Base-by-base conservation (phyloP, 2,329 filamentous ascomycete species). In the Aaosphaeria arxii region DNA sequence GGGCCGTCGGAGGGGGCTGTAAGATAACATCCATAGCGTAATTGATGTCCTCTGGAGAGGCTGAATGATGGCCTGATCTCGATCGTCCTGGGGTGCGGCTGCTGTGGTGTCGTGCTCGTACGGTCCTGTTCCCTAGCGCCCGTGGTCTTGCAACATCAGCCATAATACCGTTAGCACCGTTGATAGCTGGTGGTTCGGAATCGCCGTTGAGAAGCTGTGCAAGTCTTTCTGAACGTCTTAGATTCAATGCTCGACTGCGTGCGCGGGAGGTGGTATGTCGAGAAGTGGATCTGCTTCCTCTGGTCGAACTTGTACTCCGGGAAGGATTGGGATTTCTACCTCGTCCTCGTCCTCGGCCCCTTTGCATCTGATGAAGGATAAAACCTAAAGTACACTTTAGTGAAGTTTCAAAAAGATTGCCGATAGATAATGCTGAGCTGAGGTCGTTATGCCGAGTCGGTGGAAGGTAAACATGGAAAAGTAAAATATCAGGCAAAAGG, bases 11-110 rank as follows among this genome's bases (percentile, higher is more conserved):
- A 2, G 67, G 67, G 5, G 68, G 68, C 46, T 71, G 68, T 11
- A 70, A 61, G 11, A 70, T 52, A 32, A 71, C 64, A 45, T 71
- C 68, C 68, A 71, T 71, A 44, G 55, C 61, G 61, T 70, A 71
- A 24, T 56, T 52, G 17, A 66, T 66, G 11, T 66, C 63, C 38
- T 62, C 61, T 44, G 61, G 57, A 7, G 63, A 60, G 42, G 54
- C 32, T 7, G 58, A 55, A 41, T 55, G 51, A 33, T 58, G 59
- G 30, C 50, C 56, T 33, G 62, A 56, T 52, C 62, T 59, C 49
- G 63, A 59, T 40, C 58, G 58, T 41, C 50, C 55, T 42, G 54
- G 53, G 30, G 49, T 53, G 46, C 54, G 61, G 47, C 48, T 48
- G 47, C 55, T 56, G 45, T 61, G 59, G 51, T 60, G 63, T 46